Base-by-base conservation (phyloP, 352 stramenopile species). In the Pythium chondricola region DNA sequence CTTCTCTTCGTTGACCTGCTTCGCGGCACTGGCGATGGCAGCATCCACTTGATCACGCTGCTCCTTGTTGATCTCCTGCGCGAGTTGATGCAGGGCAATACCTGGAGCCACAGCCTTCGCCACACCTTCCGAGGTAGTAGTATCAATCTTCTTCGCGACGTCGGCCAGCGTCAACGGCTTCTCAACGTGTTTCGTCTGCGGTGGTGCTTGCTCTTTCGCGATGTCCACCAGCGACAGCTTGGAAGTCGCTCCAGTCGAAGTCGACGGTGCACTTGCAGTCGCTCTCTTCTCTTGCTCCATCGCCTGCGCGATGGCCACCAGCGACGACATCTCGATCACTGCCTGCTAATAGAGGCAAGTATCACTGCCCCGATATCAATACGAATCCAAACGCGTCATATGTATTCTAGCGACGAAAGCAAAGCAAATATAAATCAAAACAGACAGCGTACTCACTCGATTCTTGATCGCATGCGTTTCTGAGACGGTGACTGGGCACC, bases 61-160 rank as follows among this genome's bases (percentile, higher is more conserved):
- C 57, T 85, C 72, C 0, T 61, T 42, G 35, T 83, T 58, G 11
- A 87, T 75, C 17, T 78, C 63, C 17, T 69, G 43, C 2, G 79
- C 76, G n/a, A 87, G 32, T 52, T 17, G 44, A 21, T 54, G 11
- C 16, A 52, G 33, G 20, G 48, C 41, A 16, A 35, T 16, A 13
- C 32, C 35, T 14, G 29, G 2, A 1, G 35, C 29, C 5, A 41
- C 18, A 10, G 16, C 40, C 3, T 6, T 27, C 2, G 45, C 13
- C 8, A 40, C 9, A 40, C 20, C n/a, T 4, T 25, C 13, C 0
- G 10, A 32, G 2, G 7, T 26, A 3, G 31, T 26, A 2, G 47
- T 16, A 14, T 48, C 58, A 16, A 66, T 31, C 31, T 71, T 60
- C 8, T 57, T 58, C 3, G 70, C 72, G n/a, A 87, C 61, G 18